Base-by-base conservation (phyloP, 306 rosid species). In the Hippophae gyantsensis region DNA sequence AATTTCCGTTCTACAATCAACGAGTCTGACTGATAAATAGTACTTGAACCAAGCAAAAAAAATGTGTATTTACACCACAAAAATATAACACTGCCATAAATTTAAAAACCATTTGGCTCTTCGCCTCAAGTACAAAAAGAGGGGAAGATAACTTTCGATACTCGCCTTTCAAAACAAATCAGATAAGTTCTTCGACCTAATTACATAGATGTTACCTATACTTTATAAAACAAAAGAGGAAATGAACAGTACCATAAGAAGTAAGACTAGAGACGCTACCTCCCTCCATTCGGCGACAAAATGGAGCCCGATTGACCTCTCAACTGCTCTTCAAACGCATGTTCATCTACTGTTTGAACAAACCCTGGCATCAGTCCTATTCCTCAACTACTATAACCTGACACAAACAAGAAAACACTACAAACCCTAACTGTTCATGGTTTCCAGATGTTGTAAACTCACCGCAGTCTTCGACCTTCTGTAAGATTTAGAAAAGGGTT, bases 211-310 rank as follows among this genome's bases (percentile, higher is more conserved):
- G n/a, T 61, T 63, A 26, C 69, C 79, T 77, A 70, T 63, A 63
- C 49, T 67, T 67, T 59, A 48, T 56, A 38, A 14, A 47, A 51
- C 47, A 62, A 32, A 81, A 85, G 77, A 56, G 88, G 95, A 82
- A 84, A 78, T 81, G 99, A 82, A 88, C 82, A 88, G 90, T 93
- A 93, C 97, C 99, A 93, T 85, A 84, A 86, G 73, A 93, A 86
- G 82, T 80, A 80, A 93, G 97, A 78, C 81, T 93, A 93, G 79
- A 89, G 95, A 86, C 90, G 99, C 99, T 93, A 93, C 99, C 97
- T 93, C 99, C 99, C 97, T 93, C 99, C 99, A 93, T 93, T 78
- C 97, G 99, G 93, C 84, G 99, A 86, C 63, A 94, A 84, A 93
- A 88, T 86, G 95, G 84, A 76, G 62, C 78, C 84, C 87, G 76